Conservation (phyloP, 495 filamentous ascomycete species). For the Talaromyces liani region DNA sequence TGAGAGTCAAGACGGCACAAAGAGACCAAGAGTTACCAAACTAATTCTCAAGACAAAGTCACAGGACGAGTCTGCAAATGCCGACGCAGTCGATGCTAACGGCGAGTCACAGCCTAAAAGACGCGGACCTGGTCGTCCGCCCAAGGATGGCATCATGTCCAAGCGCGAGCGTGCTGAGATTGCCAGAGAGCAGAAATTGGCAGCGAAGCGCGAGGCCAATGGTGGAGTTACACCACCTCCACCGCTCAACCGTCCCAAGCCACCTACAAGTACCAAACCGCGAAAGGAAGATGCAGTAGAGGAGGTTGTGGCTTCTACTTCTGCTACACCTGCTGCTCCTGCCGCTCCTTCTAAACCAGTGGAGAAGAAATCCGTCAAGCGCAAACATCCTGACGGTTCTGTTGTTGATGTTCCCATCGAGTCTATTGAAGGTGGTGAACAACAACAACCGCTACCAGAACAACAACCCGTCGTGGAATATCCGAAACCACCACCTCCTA, state of each 20-base stretch:
- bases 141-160: slow-evolving; percentile 89
- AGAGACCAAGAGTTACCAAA: slow-evolving; percentile 27
- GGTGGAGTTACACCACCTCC: slow-evolving; percentile 39
- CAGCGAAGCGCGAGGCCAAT: slow-evolving; percentile 40
- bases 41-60: slow-evolving; percentile 33
- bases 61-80: slow-evolving; percentile 18
- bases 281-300: slow-evolving; percentile 33
- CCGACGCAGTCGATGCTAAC: slow-evolving; percentile 24
- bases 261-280: slow-evolving; percentile 41
- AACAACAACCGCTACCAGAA: slow-evolving; percentile 15
- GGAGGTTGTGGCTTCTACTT: slow-evolving; percentile 33
- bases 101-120: slow-evolving; percentile 48
- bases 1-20: slow-evolving; percentile 28
- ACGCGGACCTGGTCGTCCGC: slow-evolving; percentile 78
- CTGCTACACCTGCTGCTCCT: slow-evolving; percentile 27
- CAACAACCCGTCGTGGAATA: slow-evolving; percentile 36
- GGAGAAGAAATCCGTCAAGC: slow-evolving; percentile 73
- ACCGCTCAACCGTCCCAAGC: slow-evolving; percentile 47
- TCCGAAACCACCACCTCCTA: slow-evolving; percentile 39
- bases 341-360: slow-evolving; percentile 52
- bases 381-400: slow-evolving; percentile 53
- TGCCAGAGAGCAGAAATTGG: slow-evolving; percentile 52
- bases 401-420: slow-evolving; percentile 34
- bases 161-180: slow-evolving; percentile 68
- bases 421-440: slow-evolving; percentile 40